phyloP scores from a whole-genome alignment of 169 alveolate species.

The Plasmodium inui region DNA sequence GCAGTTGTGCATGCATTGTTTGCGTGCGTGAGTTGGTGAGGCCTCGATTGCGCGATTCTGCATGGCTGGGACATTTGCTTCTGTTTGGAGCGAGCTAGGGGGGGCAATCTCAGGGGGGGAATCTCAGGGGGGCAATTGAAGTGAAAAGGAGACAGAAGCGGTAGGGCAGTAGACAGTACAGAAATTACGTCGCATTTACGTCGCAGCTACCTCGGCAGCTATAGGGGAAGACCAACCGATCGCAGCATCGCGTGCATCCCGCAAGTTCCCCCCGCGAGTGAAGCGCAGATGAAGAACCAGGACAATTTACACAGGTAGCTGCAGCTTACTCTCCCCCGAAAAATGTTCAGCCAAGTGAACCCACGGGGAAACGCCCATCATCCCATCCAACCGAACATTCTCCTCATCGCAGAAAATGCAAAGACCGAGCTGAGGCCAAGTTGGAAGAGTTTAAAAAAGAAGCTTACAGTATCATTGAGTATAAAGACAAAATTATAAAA shows the following conservation, averaged over 20 bases:
- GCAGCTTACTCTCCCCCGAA: neutral
- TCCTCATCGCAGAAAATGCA: conserved; percentile 18
- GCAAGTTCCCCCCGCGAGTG: neutral
- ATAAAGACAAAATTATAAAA: conserved; percentile 59
- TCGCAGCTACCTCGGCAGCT: neutral
- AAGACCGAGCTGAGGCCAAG: conserved; percentile 13
- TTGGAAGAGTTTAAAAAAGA: conserved; percentile 57
- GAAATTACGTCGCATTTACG: no score
- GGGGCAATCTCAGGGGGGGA: neutral
- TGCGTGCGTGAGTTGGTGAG: neutral
- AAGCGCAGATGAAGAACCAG: neutral
- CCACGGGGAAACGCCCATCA: neutral
- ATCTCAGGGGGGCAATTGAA: neutral
- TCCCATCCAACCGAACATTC: neutral
- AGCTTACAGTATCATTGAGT: conserved; percentile 55
- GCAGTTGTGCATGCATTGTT: neutral
- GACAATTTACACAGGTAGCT: neutral
- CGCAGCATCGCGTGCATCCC: neutral
- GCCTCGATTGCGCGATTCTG: no score
- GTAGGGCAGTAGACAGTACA: neutral
- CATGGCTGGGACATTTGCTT: neutral
- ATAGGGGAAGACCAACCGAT: neutral
- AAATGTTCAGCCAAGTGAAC: neutral
- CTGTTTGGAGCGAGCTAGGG: neutral
- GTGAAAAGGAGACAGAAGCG: neutral